These are phyloP conservation scores for Penicillium dipodomyicola DNA, from an alignment of 495 filamentous ascomycete species.

Conservation along the genomic window DNA sequence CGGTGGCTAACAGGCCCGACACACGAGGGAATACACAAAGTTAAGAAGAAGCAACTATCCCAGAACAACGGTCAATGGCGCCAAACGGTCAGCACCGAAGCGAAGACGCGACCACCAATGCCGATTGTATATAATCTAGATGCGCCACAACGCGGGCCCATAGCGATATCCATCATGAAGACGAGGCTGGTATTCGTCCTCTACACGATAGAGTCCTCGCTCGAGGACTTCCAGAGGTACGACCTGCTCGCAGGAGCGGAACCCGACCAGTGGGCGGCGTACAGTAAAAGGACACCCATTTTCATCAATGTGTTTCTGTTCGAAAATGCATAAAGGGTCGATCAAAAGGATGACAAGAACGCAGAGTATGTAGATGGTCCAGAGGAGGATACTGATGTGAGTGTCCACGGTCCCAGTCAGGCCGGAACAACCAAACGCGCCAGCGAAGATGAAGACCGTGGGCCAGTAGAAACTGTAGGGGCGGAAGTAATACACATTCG, in stretches of 20 bases:
- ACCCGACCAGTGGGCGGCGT: background rate
- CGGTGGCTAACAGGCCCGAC: too few relatives aligned
- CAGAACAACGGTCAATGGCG: background rate
- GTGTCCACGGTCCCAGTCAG: background rate
- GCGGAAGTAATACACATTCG: background rate
- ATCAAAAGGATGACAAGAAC: background rate
- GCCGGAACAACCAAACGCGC: background rate
- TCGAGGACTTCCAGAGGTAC: background rate
- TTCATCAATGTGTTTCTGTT: background rate
- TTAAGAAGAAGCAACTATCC: too few relatives aligned
- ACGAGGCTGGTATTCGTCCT: background rate
- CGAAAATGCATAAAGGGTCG: background rate
- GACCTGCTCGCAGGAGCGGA: background rate
- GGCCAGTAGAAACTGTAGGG: background rate
- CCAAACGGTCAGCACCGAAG: background rate
- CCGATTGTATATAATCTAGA: background rate
- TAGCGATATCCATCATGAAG: background rate
- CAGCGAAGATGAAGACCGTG: background rate
- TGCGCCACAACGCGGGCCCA: background rate
- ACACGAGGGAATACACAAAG: too few relatives aligned
- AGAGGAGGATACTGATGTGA: background rate
- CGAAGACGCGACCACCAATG: background rate
- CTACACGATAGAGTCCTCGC: background rate
- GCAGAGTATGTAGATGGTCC: background rate
- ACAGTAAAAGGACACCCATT: background rate